Conservation (phyloP, 2,329 filamentous ascomycete genomes). For the Aureobasidium sp. region DNA sequence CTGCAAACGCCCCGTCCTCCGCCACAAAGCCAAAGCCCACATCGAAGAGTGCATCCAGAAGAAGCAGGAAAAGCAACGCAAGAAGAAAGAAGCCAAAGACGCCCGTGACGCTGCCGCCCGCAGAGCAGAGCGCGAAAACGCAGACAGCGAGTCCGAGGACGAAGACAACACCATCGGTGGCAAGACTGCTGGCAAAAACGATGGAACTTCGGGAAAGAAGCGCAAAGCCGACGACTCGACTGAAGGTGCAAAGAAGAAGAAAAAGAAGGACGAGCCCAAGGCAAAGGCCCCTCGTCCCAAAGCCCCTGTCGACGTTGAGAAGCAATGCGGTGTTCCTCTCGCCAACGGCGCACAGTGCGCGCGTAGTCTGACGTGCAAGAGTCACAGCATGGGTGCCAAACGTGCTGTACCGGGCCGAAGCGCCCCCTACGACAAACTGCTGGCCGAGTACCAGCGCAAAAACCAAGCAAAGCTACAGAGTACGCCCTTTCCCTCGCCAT, state of each 20-base stretch:
- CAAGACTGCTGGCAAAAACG: slow-evolving; percentile 36
- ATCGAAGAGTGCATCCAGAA: slow-evolving; percentile 76
- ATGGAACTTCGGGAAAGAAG: slow-evolving; percentile 38
- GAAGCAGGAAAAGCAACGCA: slow-evolving; percentile 61
- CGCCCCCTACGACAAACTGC: slow-evolving; percentile 81
- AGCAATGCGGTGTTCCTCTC: slow-evolving; percentile 80
- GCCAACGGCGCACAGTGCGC: slow-evolving; percentile 82
- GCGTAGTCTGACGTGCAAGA: slow-evolving; percentile 82
- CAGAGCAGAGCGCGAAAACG: slow-evolving; percentile 33
- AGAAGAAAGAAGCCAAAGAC: slow-evolving; percentile 58
- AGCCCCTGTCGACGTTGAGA: slow-evolving; percentile 85
- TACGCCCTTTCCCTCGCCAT: slow-evolving; percentile 43
- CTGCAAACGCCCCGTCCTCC: slow-evolving; percentile 82
- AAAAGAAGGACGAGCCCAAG: slow-evolving; percentile 41
- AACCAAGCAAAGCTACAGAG: slow-evolving; percentile 98
- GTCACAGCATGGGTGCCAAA: slow-evolving; percentile 89
- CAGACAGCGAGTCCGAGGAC: slow-evolving; percentile 25
- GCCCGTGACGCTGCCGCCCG: slow-evolving; percentile 44
- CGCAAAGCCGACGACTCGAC: slow-evolving; percentile 46
- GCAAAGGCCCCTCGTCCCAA: slow-evolving; percentile 74
- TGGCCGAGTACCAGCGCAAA: slow-evolving; percentile 69
- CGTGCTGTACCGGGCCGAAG: slow-evolving; percentile 77
- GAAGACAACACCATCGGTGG: slow-evolving; percentile 24
- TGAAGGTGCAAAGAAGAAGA: slow-evolving; percentile 78
- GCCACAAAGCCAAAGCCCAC: slow-evolving; percentile 67